A percentile compares a stretch with the other conserved stretches of the same genome.
Conservation (phyloP, 768 basidiomycete genomes). For the Leccinum variicolor region DNA sequence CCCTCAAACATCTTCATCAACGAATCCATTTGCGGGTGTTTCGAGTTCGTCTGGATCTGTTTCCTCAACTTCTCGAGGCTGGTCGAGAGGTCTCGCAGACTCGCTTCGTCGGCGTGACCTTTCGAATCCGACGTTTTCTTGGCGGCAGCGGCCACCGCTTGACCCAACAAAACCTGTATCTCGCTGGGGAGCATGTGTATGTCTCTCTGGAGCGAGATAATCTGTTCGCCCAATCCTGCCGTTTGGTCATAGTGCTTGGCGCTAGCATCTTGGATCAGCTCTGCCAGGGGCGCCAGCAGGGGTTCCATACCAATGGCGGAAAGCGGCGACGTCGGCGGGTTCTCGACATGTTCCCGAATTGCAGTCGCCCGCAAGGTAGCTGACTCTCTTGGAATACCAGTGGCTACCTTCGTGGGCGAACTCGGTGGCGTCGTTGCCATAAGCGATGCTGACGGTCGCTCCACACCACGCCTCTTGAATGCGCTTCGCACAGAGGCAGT, state of each 20-base stretch:
- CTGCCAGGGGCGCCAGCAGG: constrained; percentile 26
- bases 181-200: constrained; percentile 29
- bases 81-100: constrained; percentile 6
- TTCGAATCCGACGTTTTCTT: constrained; percentile 2
- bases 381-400: too few species aligned
- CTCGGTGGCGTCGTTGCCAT: constrained; percentile 8
- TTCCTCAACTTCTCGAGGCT: constrained; percentile 19
- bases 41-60: constrained; percentile 7
- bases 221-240: constrained; percentile 31
- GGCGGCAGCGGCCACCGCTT: not conserved
- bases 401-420: constrained; percentile 9
- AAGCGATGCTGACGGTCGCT: not conserved
- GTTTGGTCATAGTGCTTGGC: constrained; percentile 36
- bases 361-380: constrained; percentile 17
- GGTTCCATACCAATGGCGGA: constrained; percentile 9
- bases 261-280: constrained; percentile 34
- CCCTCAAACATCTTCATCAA: constrained; percentile 37
- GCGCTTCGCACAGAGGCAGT: constrained; percentile 21
- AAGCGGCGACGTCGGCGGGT: constrained; percentile 9
- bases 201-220: constrained; percentile 32
- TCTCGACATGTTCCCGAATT: constrained; percentile 17
- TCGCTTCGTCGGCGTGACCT: not conserved
- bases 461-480: constrained; percentile 14
- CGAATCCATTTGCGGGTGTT: constrained; percentile 12
- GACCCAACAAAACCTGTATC: constrained; percentile 15